A percentile compares a stretch with the other conserved stretches of the same genome.
Evolutionary conservation across 495 filamentous ascomycete species (phyloP).

Genomic region (Aspergillus biplanus): DNA sequence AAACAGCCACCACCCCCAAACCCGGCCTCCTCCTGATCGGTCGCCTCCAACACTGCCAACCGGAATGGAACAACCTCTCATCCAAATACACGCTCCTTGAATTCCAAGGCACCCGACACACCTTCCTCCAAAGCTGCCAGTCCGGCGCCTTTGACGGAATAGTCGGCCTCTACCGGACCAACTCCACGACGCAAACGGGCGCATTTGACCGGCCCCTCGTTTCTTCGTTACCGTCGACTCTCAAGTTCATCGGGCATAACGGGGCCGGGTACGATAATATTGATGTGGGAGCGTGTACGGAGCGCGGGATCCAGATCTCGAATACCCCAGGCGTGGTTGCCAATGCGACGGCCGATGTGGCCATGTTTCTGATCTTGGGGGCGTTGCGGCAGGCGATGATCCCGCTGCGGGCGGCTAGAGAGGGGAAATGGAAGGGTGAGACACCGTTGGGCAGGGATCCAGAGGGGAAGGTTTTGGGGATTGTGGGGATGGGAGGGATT

Average conservation of each 20-base stretch:
- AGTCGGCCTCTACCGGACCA: neutral
- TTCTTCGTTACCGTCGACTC: constrained; percentile 24
- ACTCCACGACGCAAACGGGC: neutral
- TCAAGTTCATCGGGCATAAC: constrained; percentile 49
- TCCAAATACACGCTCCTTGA: too few species aligned
- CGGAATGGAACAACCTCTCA: too few species aligned
- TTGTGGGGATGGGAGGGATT: constrained; percentile 77
- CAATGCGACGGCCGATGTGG: constrained; percentile 68
- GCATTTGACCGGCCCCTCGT: neutral
- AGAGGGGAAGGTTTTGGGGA: constrained; percentile 57
- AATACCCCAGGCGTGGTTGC: constrained; percentile 69
- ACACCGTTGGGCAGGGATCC: constrained; percentile 52
- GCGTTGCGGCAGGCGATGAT: constrained; percentile 60
- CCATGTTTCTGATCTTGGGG: constrained; percentile 66
- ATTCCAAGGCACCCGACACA: neutral
- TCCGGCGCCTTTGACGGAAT: constrained; percentile 2
- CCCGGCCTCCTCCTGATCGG: too few species aligned
- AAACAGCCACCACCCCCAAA: too few species aligned
- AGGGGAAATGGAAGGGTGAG: constrained; percentile 48
- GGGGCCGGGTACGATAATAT: constrained; percentile 74
- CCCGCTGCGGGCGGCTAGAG: constrained; percentile 52
- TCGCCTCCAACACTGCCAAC: too few species aligned
- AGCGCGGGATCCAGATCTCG: constrained; percentile 59
- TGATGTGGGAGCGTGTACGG: constrained; percentile 60
- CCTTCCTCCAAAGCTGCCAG: constrained; percentile 1